Conservation (phyloP, 2,329 filamentous ascomycete species). For the Exophiala sp. region DNA sequence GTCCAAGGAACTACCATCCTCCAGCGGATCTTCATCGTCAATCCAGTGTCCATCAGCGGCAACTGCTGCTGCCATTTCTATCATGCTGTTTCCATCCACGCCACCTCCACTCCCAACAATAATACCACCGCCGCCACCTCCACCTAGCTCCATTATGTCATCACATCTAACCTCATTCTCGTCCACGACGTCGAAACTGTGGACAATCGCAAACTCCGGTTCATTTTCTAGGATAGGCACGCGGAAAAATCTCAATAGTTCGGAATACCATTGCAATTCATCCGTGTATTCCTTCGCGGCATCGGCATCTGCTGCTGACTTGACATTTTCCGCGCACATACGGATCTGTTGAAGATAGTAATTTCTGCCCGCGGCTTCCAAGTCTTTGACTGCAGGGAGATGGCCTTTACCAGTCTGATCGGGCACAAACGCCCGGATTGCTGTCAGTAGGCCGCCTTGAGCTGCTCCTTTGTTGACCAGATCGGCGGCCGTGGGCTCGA, state of each 20-base stretch:
- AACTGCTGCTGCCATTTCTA: background rate
- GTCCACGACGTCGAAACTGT: background rate
- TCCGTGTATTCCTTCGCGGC: background rate
- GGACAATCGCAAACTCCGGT: background rate
- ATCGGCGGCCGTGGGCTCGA: background rate
- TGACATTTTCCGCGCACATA: background rate
- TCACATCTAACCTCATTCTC: no score
- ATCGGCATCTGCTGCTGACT: background rate
- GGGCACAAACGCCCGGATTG: background rate
- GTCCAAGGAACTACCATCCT: background rate
- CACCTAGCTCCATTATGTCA: no score
- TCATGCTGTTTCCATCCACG: background rate
- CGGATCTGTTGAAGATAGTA: background rate
- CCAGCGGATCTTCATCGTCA: background rate
- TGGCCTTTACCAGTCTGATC: background rate
- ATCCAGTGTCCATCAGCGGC: background rate
- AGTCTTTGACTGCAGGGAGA: background rate
- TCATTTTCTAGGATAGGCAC: background rate
- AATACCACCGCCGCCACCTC: background rate
- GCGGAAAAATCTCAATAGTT: background rate
- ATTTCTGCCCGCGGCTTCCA: background rate
- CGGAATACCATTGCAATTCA: background rate
- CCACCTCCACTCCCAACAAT: background rate
- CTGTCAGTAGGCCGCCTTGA: background rate
- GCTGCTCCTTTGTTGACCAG: background rate